Evolutionary conservation across 805 yeast genomes (phyloP).

Genomic region (Myxozyma lipomycoides): DNA sequence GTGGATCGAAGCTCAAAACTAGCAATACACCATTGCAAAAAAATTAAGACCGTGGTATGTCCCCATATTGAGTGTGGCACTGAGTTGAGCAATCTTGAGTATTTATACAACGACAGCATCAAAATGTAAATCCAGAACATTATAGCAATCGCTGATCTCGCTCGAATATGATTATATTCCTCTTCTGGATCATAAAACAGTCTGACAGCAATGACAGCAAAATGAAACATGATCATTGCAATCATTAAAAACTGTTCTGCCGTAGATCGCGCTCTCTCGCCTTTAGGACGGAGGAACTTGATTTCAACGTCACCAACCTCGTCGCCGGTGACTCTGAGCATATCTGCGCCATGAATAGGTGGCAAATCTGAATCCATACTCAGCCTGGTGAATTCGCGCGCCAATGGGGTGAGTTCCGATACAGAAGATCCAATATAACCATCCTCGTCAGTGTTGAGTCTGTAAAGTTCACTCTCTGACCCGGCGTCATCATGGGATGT

Average conservation of each 20-base stretch:
- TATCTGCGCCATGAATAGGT: not conserved
- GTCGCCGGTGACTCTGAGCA: not conserved
- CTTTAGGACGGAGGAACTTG: not conserved
- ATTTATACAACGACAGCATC: conserved; percentile 2
- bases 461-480: not conserved
- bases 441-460: not conserved
- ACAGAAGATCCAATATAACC: not conserved
- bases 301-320: not conserved
- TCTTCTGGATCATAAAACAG: not conserved
- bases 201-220: not conserved
- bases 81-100: not conserved
- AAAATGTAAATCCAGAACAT: not conserved
- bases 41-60: conserved; percentile 10
- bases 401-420: not conserved
- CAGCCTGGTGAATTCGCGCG: not conserved
- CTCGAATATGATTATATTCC: not conserved
- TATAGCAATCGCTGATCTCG: not conserved
- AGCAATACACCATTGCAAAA: conserved; percentile 6
- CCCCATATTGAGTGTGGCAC: conserved; percentile 3
- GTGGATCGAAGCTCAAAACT: not conserved
- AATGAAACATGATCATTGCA: not conserved
- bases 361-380: not conserved
- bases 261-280: not conserved
- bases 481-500: not conserved
- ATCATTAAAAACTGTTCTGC: not conserved